These are phyloP conservation scores for Lentinula raphanica DNA, from an alignment of 768 basidiomycete species.

Conservation along the genomic window DNA sequence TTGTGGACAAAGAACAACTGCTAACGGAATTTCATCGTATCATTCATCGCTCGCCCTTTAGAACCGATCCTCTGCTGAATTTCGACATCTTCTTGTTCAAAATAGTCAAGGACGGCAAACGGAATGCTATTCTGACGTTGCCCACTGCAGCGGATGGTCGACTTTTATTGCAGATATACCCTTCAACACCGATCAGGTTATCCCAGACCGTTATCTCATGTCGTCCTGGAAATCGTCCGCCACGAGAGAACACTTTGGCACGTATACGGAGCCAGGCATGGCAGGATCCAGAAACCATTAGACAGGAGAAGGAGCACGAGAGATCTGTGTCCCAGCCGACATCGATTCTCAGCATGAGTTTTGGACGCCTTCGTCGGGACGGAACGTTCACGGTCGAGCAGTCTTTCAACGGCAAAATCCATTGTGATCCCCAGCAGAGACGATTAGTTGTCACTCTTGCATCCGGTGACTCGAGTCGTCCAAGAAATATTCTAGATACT, in stretches of 20 bases:
- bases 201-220: not conserved
- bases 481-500: too few species aligned
- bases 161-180: not conserved
- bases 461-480: not conserved
- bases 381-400: not conserved
- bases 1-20: not conserved
- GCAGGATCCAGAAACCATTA: not conserved
- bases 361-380: conserved; percentile 1
- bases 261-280: not conserved
- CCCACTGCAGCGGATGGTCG: not conserved
- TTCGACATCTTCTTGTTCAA: not conserved
- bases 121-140: not conserved
- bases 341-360: not conserved
- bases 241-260: not conserved
- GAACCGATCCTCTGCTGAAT: not conserved
- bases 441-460: not conserved
- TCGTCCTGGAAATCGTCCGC: not conserved
- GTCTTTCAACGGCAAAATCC: not conserved
- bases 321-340: not conserved
- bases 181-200: not conserved
- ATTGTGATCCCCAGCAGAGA: not conserved
- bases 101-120: not conserved
- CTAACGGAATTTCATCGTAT: not conserved
- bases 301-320: not conserved
- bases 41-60: not conserved